Conservation (phyloP, 2,329 filamentous ascomycete genomes). For the Tolypocladium ovalisporum region DNA sequence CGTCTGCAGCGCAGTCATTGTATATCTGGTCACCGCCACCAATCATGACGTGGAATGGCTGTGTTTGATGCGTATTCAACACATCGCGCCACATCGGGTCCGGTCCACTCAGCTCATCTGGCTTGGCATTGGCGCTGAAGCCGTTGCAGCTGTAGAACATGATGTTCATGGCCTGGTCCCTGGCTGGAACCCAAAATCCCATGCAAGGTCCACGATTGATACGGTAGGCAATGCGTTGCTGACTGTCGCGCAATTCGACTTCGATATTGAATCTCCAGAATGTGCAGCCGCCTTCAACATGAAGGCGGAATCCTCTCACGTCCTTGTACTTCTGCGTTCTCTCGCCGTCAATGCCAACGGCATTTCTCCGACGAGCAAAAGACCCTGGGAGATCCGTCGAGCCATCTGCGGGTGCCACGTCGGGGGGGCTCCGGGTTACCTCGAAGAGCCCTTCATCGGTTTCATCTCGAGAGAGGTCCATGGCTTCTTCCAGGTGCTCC, state of each 20-base stretch:
- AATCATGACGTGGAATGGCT: constrained; percentile 96
- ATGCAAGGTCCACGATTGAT: constrained; percentile 85
- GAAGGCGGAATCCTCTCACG: constrained; percentile 69
- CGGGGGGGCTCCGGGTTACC: constrained; percentile 42
- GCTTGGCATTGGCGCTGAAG: constrained; percentile 70
- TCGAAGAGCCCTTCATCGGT: constrained; percentile 79
- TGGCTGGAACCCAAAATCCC: constrained; percentile 89
- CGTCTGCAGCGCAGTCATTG: constrained; percentile 71
- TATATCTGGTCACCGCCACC: constrained; percentile 96
- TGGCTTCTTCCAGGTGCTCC: constrained; percentile 69
- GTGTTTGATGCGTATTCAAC: constrained; percentile 79
- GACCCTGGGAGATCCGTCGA: constrained; percentile 38
- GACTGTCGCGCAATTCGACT: constrained; percentile 66
- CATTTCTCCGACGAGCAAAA: constrained; percentile 42
- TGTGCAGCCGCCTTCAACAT: constrained; percentile 75
- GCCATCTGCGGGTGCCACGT: constrained; percentile 30
- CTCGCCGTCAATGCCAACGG: constrained; percentile 61
- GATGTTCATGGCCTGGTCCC: constrained; percentile 84
- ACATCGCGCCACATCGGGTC: constrained; percentile 97
- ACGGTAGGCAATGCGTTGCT: constrained; percentile 85
- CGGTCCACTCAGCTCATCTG: constrained; percentile 76
- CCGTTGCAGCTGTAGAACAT: constrained; percentile 99
- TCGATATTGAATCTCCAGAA: constrained; percentile 98
- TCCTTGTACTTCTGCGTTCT: constrained; percentile 72
- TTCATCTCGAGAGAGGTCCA: constrained; percentile 70